Evolutionary conservation across 1,139 yeast genomes (phyloP).

Genomic region (Pichia sp.): DNA sequence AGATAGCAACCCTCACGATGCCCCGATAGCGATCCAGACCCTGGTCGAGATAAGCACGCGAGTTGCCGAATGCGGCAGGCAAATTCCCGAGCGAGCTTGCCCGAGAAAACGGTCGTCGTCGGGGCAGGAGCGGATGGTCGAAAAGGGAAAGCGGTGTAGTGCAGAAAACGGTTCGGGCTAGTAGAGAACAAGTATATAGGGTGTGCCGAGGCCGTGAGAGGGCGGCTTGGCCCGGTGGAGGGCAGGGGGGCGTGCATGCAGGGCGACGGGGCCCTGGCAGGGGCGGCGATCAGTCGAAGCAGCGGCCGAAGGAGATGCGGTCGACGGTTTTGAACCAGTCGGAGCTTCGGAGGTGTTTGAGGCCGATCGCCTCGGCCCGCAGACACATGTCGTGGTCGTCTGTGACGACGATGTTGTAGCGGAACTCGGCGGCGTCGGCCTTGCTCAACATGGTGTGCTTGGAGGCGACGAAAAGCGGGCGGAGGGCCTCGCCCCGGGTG

Average conservation of each 20-base stretch:
- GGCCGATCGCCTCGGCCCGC: constrained; percentile 57
- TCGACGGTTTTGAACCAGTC: constrained; percentile 58
- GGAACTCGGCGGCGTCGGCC: constrained; percentile 40
- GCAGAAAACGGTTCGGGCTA: not conserved
- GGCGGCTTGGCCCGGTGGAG: too few relatives aligned
- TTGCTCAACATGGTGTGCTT: constrained; percentile 20
- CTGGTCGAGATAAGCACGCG: not conserved
- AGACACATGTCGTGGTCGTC: constrained; percentile 71
- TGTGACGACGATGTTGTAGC: constrained; percentile 60
- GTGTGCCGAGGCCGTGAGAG: not conserved
- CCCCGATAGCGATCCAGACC: too few relatives aligned
- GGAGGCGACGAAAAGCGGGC: constrained; percentile 14
- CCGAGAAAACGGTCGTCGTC: constrained; percentile 1
- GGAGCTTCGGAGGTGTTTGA: constrained; percentile 50
- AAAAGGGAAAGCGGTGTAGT: not conserved
- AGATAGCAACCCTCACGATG: not conserved
- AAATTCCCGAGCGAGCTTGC: constrained; percentile 4
- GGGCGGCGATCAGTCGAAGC: constrained; percentile 23
- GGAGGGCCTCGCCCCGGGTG: constrained; percentile 15
- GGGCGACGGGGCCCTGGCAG: too few relatives aligned
- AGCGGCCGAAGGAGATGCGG: constrained; percentile 32
- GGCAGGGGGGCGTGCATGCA: too few relatives aligned
- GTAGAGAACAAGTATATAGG: not conserved
- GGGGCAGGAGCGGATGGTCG: not conserved
- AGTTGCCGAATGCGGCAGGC: constrained; percentile 4